These are phyloP conservation scores for Gossypium ekmanianum DNA, from an alignment of 345 rosid genomes.

Conservation along the genomic window DNA sequence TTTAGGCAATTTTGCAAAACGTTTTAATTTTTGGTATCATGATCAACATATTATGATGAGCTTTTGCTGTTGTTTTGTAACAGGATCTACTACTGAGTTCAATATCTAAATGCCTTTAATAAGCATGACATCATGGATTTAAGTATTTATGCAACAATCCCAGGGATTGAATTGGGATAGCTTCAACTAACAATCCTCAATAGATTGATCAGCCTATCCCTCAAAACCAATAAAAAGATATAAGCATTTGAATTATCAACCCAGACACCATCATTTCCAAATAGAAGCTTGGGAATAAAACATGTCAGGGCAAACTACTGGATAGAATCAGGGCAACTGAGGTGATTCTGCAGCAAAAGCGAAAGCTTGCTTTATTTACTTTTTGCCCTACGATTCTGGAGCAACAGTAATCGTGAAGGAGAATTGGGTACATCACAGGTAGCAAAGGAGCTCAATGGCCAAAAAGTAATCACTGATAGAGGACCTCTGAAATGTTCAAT, in stretches of 20 bases:
- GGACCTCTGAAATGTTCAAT: background rate
- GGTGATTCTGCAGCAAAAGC: background rate
- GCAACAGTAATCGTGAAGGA: background rate
- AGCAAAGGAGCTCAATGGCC: background rate
- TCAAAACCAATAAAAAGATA: background rate
- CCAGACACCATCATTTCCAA: background rate
- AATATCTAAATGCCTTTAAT: background rate
- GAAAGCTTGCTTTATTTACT: background rate
- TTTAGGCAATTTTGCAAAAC: background rate
- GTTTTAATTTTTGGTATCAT: background rate
- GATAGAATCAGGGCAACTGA: background rate
- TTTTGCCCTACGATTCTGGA: background rate
- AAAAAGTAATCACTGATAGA: background rate
- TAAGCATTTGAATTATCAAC: background rate
- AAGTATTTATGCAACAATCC: background rate
- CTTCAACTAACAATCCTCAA: background rate
- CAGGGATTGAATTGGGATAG: background rate
- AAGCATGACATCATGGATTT: background rate
- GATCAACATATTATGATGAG: background rate
- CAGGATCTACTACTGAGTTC: too few relatives aligned
- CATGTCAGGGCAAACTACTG: background rate
- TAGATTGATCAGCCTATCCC: background rate
- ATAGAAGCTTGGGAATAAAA: background rate
- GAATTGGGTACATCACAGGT: background rate
- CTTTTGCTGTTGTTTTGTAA: background rate